These are phyloP conservation scores for Aspergillus tubingensis DNA, from an alignment of 2,329 filamentous ascomycete genomes.

Conservation along the genomic window DNA sequence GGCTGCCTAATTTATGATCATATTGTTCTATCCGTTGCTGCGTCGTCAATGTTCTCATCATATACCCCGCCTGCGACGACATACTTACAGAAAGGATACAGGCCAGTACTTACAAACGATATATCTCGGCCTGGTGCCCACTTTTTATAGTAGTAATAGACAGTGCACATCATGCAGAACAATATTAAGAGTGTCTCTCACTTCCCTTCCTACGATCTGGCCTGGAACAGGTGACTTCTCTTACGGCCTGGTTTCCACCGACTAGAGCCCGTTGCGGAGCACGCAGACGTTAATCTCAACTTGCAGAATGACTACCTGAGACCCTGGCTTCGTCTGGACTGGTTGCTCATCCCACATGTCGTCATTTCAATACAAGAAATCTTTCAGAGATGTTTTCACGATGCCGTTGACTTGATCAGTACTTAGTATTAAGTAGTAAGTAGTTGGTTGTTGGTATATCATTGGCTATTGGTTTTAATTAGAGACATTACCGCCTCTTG, in stretches of 20 bases:
- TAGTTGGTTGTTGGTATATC: not conserved
- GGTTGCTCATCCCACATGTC: not conserved
- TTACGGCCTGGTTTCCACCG: not conserved
- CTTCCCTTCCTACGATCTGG: not conserved
- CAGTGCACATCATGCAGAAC: not conserved
- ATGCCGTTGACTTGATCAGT: no score
- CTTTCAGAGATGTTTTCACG: no score
- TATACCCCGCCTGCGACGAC: not conserved
- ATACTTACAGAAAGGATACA: not conserved
- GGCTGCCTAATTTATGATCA: not conserved
- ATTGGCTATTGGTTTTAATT: not conserved
- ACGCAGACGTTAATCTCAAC: not conserved
- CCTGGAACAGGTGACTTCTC: not conserved
- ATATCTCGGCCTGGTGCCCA: not conserved
- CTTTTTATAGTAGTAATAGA: not conserved
- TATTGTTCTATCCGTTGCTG: not conserved
- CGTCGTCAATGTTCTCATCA: not conserved
- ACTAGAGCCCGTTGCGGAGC: conserved; percentile 2
- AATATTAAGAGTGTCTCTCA: not conserved
- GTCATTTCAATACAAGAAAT: not conserved
- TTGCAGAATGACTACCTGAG: not conserved
- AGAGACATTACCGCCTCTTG: not conserved
- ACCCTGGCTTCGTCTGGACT: not conserved
- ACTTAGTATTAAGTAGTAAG: no score
- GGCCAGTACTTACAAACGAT: not conserved